Base-by-base conservation (phyloP, 768 basidiomycete species). In the Boletus rubroflammeus region DNA sequence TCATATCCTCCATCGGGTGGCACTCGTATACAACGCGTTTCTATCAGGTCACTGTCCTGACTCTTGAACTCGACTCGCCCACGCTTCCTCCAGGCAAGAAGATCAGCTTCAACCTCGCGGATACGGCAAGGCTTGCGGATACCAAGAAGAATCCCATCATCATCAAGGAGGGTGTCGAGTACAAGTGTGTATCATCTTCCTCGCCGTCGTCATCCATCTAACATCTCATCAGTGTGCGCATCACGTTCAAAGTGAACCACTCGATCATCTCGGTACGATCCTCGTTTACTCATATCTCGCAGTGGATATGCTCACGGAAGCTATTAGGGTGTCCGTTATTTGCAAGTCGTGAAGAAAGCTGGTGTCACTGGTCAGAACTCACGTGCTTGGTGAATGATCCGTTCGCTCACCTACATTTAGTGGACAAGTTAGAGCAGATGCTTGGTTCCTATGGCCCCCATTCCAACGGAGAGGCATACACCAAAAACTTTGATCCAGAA, bases 371-470 rank as follows among this genome's bases (percentile, higher is more conserved):
- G 94, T 92, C 60, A 57, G 57, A 38, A 50, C 7, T n/a, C 15
- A 38, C 21, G 17, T 14, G 19, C 19, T 13, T 42, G 11, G 26
- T 34, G 3, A 26, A 41, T 41, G 47, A 36, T 52, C 43, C 35
- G 23, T 53, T 47, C 11, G 44, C 42, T 59, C 47, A 48, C 25
- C 38, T 50, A 44, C 49, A 35, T 41, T 41, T 53, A 94, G 94
- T 96, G 63, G 96, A 96, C 72, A 96, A 88, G 70, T 69, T 91
- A 63, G 93, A 95, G 67, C 81, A 88, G 62, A 98, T 98, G 96
- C 80, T 98, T 21, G 96, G 96, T 17, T 94, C 92, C 3, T 97
- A 93, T 68, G 89, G 91, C 3, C 90, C 93, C 17, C 74, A 78
- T 52, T 76, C 84, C n/a, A 61, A 75, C 2, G 83, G 80, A 32